These are phyloP conservation scores for Fennellomyces sp. DNA, from an alignment of 371 early-diverging fungal genomes.

Conservation along the genomic window DNA sequence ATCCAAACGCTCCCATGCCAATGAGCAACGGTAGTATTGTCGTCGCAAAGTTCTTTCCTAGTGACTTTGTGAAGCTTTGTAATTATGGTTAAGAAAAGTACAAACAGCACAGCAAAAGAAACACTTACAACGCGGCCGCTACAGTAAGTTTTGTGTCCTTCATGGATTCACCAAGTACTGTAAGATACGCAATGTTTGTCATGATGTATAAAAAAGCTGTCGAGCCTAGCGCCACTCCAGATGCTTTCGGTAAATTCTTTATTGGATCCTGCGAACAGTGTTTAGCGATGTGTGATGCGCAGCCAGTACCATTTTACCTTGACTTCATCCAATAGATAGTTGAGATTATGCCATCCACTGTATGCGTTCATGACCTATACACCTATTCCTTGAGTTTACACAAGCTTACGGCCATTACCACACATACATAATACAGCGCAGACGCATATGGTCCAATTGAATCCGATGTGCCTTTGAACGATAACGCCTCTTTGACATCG, in stretches of 20 bases:
- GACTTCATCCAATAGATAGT: constrained; percentile 44
- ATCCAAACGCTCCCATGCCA: constrained; percentile 39
- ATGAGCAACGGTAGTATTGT: constrained; percentile 38
- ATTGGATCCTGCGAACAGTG: constrained; percentile 34
- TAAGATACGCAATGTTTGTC: constrained; percentile 42
- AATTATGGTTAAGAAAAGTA: background rate
- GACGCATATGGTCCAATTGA: constrained; percentile 43
- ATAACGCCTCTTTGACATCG: constrained; percentile 27
- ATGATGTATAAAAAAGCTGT: constrained; percentile 35
- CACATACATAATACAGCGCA: constrained; percentile 40
- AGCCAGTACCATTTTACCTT: constrained; percentile 15
- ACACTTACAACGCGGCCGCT: constrained; percentile 44
- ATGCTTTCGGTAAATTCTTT: constrained; percentile 37
- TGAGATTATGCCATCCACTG: constrained; percentile 46
- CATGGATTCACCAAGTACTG: constrained; percentile 36
- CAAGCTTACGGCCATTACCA: no score
- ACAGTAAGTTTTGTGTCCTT: constrained; percentile 41
- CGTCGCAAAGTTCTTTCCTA: constrained; percentile 42
- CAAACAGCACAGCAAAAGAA: no score
- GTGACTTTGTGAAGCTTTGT: constrained; percentile 37
- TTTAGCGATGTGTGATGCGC: background rate
- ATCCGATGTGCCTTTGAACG: constrained; percentile 35
- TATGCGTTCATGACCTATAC: constrained; percentile 40
- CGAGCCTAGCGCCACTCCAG: constrained; percentile 27
- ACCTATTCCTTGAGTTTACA: background rate